phyloP scores from a whole-genome alignment of 2,329 filamentous ascomycete species.

The Aspergillus sojae region DNA sequence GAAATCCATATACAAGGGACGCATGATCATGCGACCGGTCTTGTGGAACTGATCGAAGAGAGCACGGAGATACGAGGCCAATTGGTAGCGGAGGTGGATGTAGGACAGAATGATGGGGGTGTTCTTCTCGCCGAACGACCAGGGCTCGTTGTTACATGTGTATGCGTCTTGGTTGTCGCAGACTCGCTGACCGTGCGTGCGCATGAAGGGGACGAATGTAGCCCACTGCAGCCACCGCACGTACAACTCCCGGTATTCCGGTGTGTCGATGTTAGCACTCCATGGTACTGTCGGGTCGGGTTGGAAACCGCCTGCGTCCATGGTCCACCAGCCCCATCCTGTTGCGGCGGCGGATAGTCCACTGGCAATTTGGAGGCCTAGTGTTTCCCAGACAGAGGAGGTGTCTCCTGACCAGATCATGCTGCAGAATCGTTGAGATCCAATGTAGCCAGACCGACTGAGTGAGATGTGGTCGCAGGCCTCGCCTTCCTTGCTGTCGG shows the following conservation, averaged over 20 bases:
- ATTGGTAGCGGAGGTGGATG: slow-evolving; percentile 57
- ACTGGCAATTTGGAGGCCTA: slow-evolving; percentile 60
- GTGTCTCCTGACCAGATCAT: slow-evolving; percentile 65
- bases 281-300: slow-evolving; percentile 42
- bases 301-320: slow-evolving; percentile 69
- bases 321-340: slow-evolving; percentile 67
- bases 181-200: slow-evolving; percentile 64
- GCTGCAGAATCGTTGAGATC: slow-evolving; percentile 63
- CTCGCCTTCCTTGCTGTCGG: slow-evolving; percentile 51
- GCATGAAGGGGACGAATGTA: slow-evolving; percentile 60
- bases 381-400: slow-evolving; percentile 60
- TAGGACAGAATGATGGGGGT: slow-evolving; percentile 61
- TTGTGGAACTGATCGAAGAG: slow-evolving; percentile 38
- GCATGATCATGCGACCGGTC: slow-evolving; percentile 40
- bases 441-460: slow-evolving; percentile 55
- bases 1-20: slow-evolving; percentile 45
- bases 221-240: slow-evolving; percentile 69
- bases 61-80: slow-evolving; percentile 40
- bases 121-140: slow-evolving; percentile 62
- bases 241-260: slow-evolving; percentile 61
- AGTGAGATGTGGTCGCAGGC: slow-evolving; percentile 51
- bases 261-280: slow-evolving; percentile 57
- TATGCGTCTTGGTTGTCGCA: slow-evolving; percentile 45
- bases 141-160: slow-evolving; percentile 56
- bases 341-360: slow-evolving; percentile 65